Evolutionary conservation across 495 filamentous ascomycete species (phyloP).

Genomic region (Trichoderma reesei): DNA sequence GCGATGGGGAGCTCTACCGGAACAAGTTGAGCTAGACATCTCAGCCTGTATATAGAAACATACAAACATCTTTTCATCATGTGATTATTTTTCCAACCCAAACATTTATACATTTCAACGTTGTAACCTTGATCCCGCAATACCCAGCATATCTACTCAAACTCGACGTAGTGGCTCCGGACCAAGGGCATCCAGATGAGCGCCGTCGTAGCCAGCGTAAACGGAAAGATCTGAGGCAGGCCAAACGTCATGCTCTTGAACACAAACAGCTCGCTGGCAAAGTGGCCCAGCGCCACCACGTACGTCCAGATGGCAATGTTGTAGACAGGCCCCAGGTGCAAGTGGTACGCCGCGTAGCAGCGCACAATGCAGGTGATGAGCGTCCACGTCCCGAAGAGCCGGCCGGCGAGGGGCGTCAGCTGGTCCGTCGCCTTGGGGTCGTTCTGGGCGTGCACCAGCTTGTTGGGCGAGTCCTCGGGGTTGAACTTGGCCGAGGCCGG

Average conservation of each 20-base stretch:
- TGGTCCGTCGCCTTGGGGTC: slow-evolving; percentile 40
- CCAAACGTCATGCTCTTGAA: slow-evolving; percentile 64
- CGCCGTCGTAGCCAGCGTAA: slow-evolving; percentile 60
- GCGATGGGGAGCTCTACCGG: slow-evolving; percentile 77
- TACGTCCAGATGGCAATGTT: slow-evolving; percentile 73
- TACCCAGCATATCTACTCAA: background rate
- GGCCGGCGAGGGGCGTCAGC: slow-evolving; percentile 63
- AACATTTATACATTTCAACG: background rate
- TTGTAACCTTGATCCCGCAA: background rate
- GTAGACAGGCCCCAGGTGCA: slow-evolving; percentile 59
- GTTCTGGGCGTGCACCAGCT: slow-evolving; percentile 33
- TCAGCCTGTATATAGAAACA: background rate
- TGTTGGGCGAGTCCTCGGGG: slow-evolving; percentile 34
- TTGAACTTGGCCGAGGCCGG: slow-evolving; percentile 24
- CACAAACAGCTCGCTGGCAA: slow-evolving; percentile 66
- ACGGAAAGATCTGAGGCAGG: slow-evolving; percentile 57
- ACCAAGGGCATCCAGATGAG: slow-evolving; percentile 76
- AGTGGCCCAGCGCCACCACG: slow-evolving; percentile 69
- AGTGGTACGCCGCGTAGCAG: slow-evolving; percentile 78
- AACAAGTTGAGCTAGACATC: slow-evolving; percentile 42
- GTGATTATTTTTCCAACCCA: background rate
- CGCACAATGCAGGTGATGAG: slow-evolving; percentile 65
- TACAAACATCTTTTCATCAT: background rate
- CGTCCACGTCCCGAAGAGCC: slow-evolving; percentile 90
- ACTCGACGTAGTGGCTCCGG: slow-evolving; percentile 50